Base-by-base conservation (phyloP, 2,329 filamentous ascomycete species). In the Penicillium sp. region DNA sequence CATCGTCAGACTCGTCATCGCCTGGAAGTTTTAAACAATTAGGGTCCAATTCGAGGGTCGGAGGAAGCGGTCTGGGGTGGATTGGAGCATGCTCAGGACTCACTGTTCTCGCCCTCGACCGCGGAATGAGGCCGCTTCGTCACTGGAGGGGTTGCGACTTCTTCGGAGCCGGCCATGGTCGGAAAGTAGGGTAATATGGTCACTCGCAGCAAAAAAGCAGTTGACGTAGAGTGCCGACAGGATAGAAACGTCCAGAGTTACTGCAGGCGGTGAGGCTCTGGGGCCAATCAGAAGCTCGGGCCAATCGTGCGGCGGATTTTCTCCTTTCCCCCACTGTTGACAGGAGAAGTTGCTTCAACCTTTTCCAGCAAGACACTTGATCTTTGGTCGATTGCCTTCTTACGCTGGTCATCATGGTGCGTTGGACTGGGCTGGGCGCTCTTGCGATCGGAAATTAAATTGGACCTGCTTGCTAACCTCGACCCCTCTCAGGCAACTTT, bases 1-100 rank as follows among this genome's bases (percentile, higher is more conserved):
- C 92, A 76, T 97, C 92, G 66, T 91, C 89, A 3, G 67, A 70
- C 3, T 89, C 95, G 66, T 67, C 68, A 39, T 68, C 61, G 42
- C 58, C 68, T 71, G 42, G 11, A 27, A 40, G 1, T 49, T 56
- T 47, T 43, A 39, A 36, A 59, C 13, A 61, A 59, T 65, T 29
- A 57, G 34, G 45, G 29, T 27, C 41, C 14, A 39, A 3, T 31
- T 36, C 5, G 27, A 50, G 24, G 24, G 24, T 27, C 54, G 39
- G 50, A 51, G 40, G 45, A 13, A 56, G 45, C 47, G 45, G 65
- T 64, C 46, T 54, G 49, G 42, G 18, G 43, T 36, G 18, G 42
- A 45, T 36, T 55, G 31, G 36, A 48, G 22, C 31, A 34, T 42
- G 29, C 24, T 34, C 21, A 21, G 18, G 44, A 65, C 67, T 55